A percentile compares a stretch with the other conserved stretches of the same genome.
Conservation (phyloP, 768 basidiomycete genomes). For the Dendrothele bispora region DNA sequence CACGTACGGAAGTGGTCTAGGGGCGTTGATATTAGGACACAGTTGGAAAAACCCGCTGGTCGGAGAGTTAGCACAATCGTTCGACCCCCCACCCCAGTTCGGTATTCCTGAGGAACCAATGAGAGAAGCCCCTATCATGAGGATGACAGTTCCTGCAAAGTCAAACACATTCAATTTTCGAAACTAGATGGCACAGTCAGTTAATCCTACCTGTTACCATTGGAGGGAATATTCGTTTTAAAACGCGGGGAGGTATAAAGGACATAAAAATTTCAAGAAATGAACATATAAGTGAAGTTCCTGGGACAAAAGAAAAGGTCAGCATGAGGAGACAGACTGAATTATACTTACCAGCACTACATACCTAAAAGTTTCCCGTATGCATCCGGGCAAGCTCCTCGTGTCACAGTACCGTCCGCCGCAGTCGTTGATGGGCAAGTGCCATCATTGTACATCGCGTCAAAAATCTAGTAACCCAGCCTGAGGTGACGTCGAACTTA, state of each 20-base stretch:
- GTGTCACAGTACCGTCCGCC: slow-evolving; percentile 58
- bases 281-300: slow-evolving; percentile 74
- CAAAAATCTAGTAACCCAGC: slow-evolving; percentile 52
- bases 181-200: background rate
- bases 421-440: slow-evolving; percentile 64
- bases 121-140: slow-evolving; percentile 78
- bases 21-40: slow-evolving; percentile 72
- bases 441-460: slow-evolving; percentile 74
- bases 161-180: background rate
- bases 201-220: slow-evolving; percentile 61
- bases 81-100: slow-evolving; percentile 85
- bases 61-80: slow-evolving; percentile 63
- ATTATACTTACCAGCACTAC: slow-evolving; percentile 8
- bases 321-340: background rate
- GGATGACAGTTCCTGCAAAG: slow-evolving; percentile 63
- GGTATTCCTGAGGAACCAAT: slow-evolving; percentile 72
- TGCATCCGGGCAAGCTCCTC: slow-evolving; percentile 71
- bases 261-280: slow-evolving; percentile 78
- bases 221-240: slow-evolving; percentile 75
- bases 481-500: too few relatives aligned
- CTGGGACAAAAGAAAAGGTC: slow-evolving; percentile 27
- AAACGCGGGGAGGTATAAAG: slow-evolving; percentile 60
- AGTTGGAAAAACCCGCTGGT: slow-evolving; percentile 63
- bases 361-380: slow-evolving; percentile 75
- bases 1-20: slow-evolving; percentile 61